phyloP scores from a whole-genome alignment of 345 rosid species.

The Arabidopsis suecica region DNA sequence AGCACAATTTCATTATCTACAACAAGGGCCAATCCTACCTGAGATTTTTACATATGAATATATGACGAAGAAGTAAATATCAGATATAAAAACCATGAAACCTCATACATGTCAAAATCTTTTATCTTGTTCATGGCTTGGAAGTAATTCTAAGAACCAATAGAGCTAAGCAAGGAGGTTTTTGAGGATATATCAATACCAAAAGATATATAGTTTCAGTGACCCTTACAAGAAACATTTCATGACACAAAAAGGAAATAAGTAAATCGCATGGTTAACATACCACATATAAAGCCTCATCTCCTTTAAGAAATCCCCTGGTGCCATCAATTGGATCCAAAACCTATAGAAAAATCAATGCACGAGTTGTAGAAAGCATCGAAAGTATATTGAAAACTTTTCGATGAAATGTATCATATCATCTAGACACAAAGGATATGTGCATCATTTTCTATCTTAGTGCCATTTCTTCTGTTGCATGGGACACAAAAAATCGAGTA shows the following conservation, averaged over 20 bases:
- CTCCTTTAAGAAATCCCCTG: slow-evolving; percentile 77
- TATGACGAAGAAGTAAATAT: slow-evolving; percentile 32
- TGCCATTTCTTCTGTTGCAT: background rate
- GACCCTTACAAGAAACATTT: slow-evolving; percentile 1
- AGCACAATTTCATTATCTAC: slow-evolving; percentile 78
- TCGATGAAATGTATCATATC: background rate
- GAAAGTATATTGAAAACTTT: background rate
- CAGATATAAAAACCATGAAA: slow-evolving; percentile 1
- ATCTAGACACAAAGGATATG: background rate
- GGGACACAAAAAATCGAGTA: background rate
- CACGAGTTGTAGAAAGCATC: background rate
- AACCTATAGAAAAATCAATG: slow-evolving; percentile 54
- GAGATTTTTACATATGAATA: slow-evolving; percentile 39
- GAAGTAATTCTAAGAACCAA: background rate
- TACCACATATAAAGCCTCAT: slow-evolving; percentile 87
- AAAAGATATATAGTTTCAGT: background rate
- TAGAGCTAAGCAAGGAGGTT: slow-evolving; percentile 4
- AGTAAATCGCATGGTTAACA: slow-evolving; percentile 15
- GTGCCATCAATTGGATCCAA: slow-evolving; percentile 96
- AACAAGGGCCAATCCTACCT: slow-evolving; percentile 95
- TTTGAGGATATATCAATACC: background rate
- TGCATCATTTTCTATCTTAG: background rate
- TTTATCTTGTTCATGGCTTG: background rate
- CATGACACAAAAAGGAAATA: slow-evolving; percentile 1
- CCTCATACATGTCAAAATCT: background rate